Conservation (phyloP, 192 early-diverging fungal genomes). For the Rhizophagus clarus region DNA sequence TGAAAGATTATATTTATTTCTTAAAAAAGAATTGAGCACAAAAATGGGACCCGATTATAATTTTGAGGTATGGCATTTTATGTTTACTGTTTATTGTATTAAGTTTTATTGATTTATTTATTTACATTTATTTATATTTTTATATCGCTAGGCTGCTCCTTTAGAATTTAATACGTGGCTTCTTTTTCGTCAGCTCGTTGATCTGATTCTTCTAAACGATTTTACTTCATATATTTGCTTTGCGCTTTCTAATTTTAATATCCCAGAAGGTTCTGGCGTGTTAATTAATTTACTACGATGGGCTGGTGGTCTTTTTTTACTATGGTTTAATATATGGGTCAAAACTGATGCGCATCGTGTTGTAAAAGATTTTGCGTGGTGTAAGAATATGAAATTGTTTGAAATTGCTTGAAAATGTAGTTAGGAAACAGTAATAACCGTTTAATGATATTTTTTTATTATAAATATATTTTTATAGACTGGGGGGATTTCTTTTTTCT, state of each 20-base stretch:
- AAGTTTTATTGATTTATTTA: conserved; percentile 10
- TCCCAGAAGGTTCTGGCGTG: conserved; percentile 63
- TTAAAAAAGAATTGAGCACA: conserved; percentile 67
- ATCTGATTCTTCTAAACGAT: conserved; percentile 93
- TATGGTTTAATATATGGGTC: conserved; percentile 95
- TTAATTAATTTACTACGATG: conserved; percentile 74
- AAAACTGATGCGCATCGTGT: conserved; percentile 94
- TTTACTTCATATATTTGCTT: conserved; percentile 84
- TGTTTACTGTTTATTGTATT: not conserved
- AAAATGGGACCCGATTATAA: conserved; percentile 83
- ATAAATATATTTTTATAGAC: conserved; percentile 52
- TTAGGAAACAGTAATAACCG: conserved; percentile 26
- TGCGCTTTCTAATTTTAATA: conserved; percentile 77
- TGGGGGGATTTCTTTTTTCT: conserved; percentile 99
- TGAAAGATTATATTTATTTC: conserved; percentile 55
- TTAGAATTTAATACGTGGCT: conserved; percentile 97
- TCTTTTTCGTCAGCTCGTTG: conserved; percentile 90
- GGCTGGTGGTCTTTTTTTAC: conserved; percentile 74
- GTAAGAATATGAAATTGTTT: conserved; percentile 53
- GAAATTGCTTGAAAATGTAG: not conserved
- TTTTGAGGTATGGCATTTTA: conserved; percentile 66
- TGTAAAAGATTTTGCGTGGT: conserved; percentile 98
- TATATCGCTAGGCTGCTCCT: conserved; percentile 59
- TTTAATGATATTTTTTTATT: conserved; percentile 22
- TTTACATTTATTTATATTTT: no score